These are phyloP conservation scores for Yamadazyma scolyti DNA, from an alignment of 805 yeast genomes.

Conservation along the genomic window DNA sequence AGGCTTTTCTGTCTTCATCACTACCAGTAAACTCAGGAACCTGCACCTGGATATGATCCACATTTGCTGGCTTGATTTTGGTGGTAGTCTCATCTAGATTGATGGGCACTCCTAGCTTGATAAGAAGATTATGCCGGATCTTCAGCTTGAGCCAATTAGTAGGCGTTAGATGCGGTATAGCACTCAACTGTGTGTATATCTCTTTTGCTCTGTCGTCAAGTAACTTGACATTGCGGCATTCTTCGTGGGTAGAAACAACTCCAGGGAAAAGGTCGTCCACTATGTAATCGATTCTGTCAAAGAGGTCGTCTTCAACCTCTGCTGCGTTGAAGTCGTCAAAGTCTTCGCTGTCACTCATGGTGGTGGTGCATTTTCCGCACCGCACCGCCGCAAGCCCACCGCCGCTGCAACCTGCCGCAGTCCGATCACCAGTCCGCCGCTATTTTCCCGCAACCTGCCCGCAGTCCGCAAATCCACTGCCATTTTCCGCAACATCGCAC, in stretches of 20 bases:
- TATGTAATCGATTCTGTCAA: conserved; percentile 16
- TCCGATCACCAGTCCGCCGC: too few relatives aligned
- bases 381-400: too few relatives aligned
- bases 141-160: conserved; percentile 69
- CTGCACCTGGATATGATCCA: conserved; percentile 32
- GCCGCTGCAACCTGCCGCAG: too few relatives aligned
- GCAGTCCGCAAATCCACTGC: too few relatives aligned
- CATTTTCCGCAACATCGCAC: too few relatives aligned
- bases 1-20: conserved; percentile 20
- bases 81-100: conserved; percentile 68
- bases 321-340: conserved; percentile 12
- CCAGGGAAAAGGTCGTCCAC: conserved; percentile 4
- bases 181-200: conserved; percentile 46
- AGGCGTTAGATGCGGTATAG: conserved; percentile 48
- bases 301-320: conserved; percentile 28
- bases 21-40: conserved; percentile 31
- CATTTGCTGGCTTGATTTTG: conserved; percentile 14
- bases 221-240: conserved; percentile 8
- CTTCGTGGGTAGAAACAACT: too few relatives aligned
- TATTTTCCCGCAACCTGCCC: too few relatives aligned
- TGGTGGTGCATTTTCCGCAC: too few relatives aligned
- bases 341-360: conserved; percentile 4
- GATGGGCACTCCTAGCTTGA: conserved; percentile 69
- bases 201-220: conserved; percentile 33
- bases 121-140: conserved; percentile 58